Base-by-base conservation (phyloP, 2,329 filamentous ascomycete species). In the Epichloe glyceriae region DNA sequence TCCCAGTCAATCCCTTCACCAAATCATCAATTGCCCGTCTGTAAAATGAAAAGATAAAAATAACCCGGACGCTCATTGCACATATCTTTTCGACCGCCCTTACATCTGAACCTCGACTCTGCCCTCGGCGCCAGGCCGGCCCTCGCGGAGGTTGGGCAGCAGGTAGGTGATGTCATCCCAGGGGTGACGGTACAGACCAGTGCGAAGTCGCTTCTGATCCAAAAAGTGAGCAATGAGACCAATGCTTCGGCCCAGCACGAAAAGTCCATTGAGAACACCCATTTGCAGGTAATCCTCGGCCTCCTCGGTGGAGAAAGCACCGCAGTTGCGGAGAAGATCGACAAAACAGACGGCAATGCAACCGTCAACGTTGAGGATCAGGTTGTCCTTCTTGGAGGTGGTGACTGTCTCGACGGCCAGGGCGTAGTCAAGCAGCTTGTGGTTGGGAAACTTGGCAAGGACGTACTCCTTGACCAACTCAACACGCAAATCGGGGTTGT, bases 391-490 rank as follows among this genome's bases (percentile, higher is more conserved):
- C 87, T 98, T 98, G 58, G 89, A 96, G 47, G 93, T 98, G 51
- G 93, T 98, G 58, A 98, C 93, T 11, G 86, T 87, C 82, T 98
- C 93, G 60, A 98, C 93, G 45, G 93, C 93, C 66, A 98, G 82
- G 60, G 93, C 93, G 71, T 96, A 98, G 76, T 98, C 93, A 68
- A 98, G 88, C 67, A 97, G 83, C 82, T 97, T 97, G 80, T 87
- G 88, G 75, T 75, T 90, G 62, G 93, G 89, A 85, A 98, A 98
- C 76, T 93, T 88, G 78, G 90, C 87, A 73, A 90, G 80, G 67
- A 95, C 93, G 71, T 93, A 98, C 74, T 98, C 91, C 81, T 97
- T 98, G 67, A 98, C 93, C 53, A 98, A 86, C 78, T 97, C 91
- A 62, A 98, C 93, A 80, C 93, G 93, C 62, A 98, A 85, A 82